A percentile compares a stretch with the other conserved stretches of the same genome.
Evolutionary conservation across 805 yeast genomes (phyloP).

Genomic region (Lachancea thermotolerans): DNA sequence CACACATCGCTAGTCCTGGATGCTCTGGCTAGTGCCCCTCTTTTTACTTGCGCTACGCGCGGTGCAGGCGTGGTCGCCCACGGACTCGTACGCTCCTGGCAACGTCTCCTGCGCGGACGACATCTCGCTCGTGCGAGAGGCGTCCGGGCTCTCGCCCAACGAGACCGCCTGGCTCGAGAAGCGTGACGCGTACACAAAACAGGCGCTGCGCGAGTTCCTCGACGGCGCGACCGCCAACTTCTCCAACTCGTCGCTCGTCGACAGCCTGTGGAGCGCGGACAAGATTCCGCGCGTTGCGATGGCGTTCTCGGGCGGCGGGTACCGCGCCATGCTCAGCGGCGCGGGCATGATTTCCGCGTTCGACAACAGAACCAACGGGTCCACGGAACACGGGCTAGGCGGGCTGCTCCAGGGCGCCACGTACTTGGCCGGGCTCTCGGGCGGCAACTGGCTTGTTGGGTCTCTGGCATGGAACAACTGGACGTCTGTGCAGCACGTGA

Average conservation of each 20-base stretch:
- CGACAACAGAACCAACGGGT: constrained; percentile 61
- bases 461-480: constrained; percentile 65
- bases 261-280: constrained; percentile 18
- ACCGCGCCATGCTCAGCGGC: constrained; percentile 79
- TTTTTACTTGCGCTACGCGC: background rate
- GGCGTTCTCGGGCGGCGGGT: constrained; percentile 83
- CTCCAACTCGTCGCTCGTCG: constrained; percentile 15
- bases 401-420: constrained; percentile 67
- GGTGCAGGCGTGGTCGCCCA: constrained; percentile 45
- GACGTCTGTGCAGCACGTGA: constrained; percentile 59
- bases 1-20: background rate
- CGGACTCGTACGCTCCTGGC: constrained; percentile 57
- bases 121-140: constrained; percentile 40
- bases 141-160: constrained; percentile 37
- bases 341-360: constrained; percentile 79
- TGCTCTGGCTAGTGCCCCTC: background rate
- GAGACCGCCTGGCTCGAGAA: constrained; percentile 49
- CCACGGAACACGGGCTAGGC: constrained; percentile 54
- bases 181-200: constrained; percentile 41
- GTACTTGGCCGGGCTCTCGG: constrained; percentile 73
- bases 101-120: constrained; percentile 46
- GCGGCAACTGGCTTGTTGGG: constrained; percentile 80
- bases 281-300: constrained; percentile 41
- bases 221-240: constrained; percentile 20
- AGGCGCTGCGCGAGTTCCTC: constrained; percentile 33